Evolutionary conservation across 495 filamentous ascomycete species (phyloP).

Genomic region (Xylaria curta): DNA sequence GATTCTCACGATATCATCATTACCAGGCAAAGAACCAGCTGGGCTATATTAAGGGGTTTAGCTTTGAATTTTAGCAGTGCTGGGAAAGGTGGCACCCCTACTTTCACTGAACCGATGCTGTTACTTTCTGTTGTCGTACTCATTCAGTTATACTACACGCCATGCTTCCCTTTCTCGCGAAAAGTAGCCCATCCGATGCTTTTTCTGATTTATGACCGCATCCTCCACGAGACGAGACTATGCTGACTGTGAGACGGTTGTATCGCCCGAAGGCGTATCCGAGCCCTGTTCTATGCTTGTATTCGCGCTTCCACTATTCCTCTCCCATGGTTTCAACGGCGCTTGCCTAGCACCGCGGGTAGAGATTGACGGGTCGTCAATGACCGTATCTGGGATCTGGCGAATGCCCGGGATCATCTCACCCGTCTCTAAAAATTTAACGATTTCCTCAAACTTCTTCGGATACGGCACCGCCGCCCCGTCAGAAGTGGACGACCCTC

Average conservation of each 20-base stretch:
- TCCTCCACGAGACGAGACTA: conserved; percentile 21
- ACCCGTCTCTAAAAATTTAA: conserved; percentile 84
- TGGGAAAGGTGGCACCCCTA: too few relatives aligned
- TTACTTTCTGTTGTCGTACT: neutral
- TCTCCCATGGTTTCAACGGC: conserved; percentile 81
- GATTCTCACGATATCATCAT: neutral
- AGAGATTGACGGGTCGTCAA: conserved; percentile 58
- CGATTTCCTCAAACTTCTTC: conserved; percentile 84
- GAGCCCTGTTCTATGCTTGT: conserved; percentile 10
- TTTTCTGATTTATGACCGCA: neutral
- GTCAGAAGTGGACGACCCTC: conserved; percentile 26
- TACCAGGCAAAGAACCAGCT: neutral
- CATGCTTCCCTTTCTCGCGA: neutral
- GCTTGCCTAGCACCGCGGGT: conserved; percentile 57
- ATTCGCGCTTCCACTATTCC: conserved; percentile 32
- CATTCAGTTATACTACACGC: neutral
- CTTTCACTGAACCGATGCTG: neutral
- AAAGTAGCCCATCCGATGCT: neutral
- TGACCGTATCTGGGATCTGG: conserved; percentile 83
- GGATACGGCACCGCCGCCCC: conserved; percentile 71
- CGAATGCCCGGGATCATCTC: conserved; percentile 88
- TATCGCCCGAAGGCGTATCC: conserved; percentile 10
- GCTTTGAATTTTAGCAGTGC: too few relatives aligned
- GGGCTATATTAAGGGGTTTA: too few relatives aligned
- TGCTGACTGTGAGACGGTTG: conserved; percentile 23